These are phyloP conservation scores for Larix kaempferi DNA, from an alignment of 75 land plant genomes.

Conservation along the genomic window DNA sequence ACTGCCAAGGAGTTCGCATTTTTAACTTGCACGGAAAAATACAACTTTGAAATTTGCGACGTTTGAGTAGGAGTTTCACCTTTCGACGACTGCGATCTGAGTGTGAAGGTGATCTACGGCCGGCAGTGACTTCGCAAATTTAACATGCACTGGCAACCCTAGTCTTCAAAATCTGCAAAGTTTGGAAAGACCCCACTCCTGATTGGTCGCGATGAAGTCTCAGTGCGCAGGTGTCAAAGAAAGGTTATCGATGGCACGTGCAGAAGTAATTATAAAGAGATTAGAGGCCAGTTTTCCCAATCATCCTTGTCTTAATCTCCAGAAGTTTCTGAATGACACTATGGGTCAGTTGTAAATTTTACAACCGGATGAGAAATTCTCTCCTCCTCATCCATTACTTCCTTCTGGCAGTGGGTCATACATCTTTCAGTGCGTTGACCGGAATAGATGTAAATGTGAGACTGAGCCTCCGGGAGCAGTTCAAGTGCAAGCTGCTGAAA, in stretches of 20 bases:
- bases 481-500: constrained; percentile 23
- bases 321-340: constrained; percentile 75
- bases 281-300: constrained; percentile 49
- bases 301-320: constrained; percentile 66
- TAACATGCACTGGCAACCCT: too few species aligned
- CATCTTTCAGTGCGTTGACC: constrained; percentile 16
- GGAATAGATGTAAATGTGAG: not conserved
- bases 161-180: too few species aligned
- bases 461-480: not conserved
- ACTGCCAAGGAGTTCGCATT: too few species aligned
- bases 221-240: constrained; percentile 96
- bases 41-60: too few species aligned
- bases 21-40: too few species aligned
- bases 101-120: too few species aligned
- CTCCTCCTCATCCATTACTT: constrained; percentile 68
- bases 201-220: too few species aligned
- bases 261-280: constrained; percentile 56
- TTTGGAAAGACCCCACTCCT: too few species aligned
- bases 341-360: constrained; percentile 67
- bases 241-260: too few species aligned
- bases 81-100: too few species aligned
- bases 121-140: too few species aligned
- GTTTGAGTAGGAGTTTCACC: too few species aligned
- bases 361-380: constrained; percentile 64
- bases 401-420: constrained; percentile 63